Percentiles rank a stretch among this genome's conserved stretches.
These are phyloP conservation scores for Monosporozyma aerobia DNA, from an alignment of 805 yeast genomes.

Conservation along the genomic window DNA sequence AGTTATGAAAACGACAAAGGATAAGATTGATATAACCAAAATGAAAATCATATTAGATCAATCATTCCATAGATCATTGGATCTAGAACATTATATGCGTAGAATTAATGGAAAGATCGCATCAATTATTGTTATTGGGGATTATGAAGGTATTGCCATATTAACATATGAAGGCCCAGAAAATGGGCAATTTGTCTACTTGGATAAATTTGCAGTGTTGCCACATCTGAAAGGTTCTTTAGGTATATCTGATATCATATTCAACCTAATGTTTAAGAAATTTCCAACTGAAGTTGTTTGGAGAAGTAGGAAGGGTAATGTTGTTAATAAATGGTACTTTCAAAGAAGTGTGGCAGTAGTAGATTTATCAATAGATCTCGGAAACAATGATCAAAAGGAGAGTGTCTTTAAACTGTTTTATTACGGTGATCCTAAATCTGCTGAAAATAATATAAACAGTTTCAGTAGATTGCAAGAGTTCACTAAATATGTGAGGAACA, in stretches of 20 bases:
- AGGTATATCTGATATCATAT: slow-evolving; percentile 87
- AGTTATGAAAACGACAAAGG: not conserved
- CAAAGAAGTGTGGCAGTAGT: slow-evolving; percentile 75
- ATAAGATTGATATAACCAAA: slow-evolving; percentile 43
- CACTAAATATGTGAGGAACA: slow-evolving; percentile 27
- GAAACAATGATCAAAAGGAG: slow-evolving; percentile 20
- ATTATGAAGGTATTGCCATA: slow-evolving; percentile 92
- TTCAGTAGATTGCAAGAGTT: slow-evolving; percentile 17
- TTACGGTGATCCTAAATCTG: slow-evolving; percentile 30
- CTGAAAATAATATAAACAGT: slow-evolving; percentile 9
- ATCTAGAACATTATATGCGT: slow-evolving; percentile 53
- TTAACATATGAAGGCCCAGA: slow-evolving; percentile 66
- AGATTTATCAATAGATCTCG: slow-evolving; percentile 32
- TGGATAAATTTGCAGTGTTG: slow-evolving; percentile 90
- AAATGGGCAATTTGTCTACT: slow-evolving; percentile 49
- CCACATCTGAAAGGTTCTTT: slow-evolving; percentile 80
- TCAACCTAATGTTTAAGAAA: slow-evolving; percentile 62
- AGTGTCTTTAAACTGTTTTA: slow-evolving; percentile 34
- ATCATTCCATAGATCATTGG: slow-evolving; percentile 66
- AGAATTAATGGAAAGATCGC: slow-evolving; percentile 64
- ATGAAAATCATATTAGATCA: slow-evolving; percentile 59
- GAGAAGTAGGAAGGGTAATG: slow-evolving; percentile 81
- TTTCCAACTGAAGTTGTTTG: slow-evolving; percentile 73
- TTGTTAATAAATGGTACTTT: slow-evolving; percentile 96
- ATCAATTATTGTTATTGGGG: slow-evolving; percentile 77